phyloP scores from a whole-genome alignment of 306 rosid genomes.

The Crotalaria pallida region DNA sequence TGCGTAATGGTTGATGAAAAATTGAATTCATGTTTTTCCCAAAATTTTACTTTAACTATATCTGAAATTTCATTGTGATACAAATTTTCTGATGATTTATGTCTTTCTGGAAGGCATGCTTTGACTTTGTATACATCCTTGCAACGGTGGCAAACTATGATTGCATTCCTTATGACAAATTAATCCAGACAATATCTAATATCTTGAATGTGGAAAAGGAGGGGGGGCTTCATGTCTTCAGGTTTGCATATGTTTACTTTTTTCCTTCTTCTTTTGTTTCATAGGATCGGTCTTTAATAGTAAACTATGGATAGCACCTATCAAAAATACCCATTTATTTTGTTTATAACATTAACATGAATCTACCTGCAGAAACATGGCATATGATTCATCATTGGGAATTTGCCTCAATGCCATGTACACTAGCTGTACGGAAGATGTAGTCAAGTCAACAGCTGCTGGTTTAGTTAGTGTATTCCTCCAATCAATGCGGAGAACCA shows the following conservation, averaged over 20 bases:
- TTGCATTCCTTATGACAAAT: slow-evolving; percentile 60
- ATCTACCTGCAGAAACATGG: slow-evolving; percentile 53
- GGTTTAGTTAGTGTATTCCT: slow-evolving; percentile 58
- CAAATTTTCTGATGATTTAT: slow-evolving; percentile 29
- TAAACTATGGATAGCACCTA: neutral
- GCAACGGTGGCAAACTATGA: slow-evolving; percentile 56
- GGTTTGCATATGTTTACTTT: slow-evolving; percentile 43
- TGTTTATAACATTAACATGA: slow-evolving; percentile 19
- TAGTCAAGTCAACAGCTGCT: slow-evolving; percentile 76
- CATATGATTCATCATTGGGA: slow-evolving; percentile 77
- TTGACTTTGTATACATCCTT: slow-evolving; percentile 62
- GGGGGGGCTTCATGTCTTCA: slow-evolving; percentile 84
- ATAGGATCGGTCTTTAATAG: neutral
- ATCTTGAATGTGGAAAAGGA: slow-evolving; percentile 73
- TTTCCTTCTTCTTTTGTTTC: neutral
- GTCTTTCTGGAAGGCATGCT: slow-evolving; percentile 72
- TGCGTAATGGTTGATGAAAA: slow-evolving; percentile 32
- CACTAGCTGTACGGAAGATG: slow-evolving; percentile 62
- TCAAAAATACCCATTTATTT: neutral
- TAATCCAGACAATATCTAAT: slow-evolving; percentile 57
- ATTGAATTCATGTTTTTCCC: neutral
- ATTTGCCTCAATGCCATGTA: slow-evolving; percentile 68
- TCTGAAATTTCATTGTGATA: neutral
- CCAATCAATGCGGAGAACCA: slow-evolving; percentile 59
- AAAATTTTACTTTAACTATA: neutral